phyloP scores from a whole-genome alignment of 768 basidiomycete genomes.

The Leccinellum rugosiceps region DNA sequence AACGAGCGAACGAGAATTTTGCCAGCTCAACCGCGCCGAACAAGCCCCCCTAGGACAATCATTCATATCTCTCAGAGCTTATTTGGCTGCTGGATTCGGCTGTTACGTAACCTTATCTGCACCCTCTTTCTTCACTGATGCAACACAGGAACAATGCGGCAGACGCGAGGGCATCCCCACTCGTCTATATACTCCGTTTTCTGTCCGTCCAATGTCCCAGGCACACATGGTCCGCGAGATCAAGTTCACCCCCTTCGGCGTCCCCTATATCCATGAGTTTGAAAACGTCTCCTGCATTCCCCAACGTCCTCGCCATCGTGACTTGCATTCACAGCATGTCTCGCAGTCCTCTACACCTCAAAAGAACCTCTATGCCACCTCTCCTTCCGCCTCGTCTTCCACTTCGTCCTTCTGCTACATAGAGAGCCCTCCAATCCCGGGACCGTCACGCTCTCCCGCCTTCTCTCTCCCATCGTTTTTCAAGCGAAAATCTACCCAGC shows the following conservation, averaged over 20 bases:
- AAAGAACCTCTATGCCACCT: neutral
- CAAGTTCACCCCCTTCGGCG: slow-evolving; percentile 29
- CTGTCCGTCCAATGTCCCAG: neutral
- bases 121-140: neutral
- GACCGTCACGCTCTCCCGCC: slow-evolving; percentile 5
- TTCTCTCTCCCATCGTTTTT: slow-evolving; percentile 24
- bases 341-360: neutral
- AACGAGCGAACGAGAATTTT: neutral
- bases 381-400: slow-evolving; percentile 7
- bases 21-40: neutral
- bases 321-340: neutral
- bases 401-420: slow-evolving; percentile 29
- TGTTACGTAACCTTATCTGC: slow-evolving; percentile 8
- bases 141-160: slow-evolving; percentile 4
- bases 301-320: neutral
- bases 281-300: slow-evolving; percentile 23
- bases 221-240: slow-evolving; percentile 21
- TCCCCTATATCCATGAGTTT: slow-evolving; percentile 31
- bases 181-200: neutral
- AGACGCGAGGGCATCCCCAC: neutral
- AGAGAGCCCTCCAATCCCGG: slow-evolving; percentile 15
- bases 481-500: slow-evolving; percentile 16
- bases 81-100: neutral
- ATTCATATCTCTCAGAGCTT: neutral
- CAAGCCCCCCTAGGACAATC: neutral